These are phyloP conservation scores for Agroathelia rolfsii DNA, from an alignment of 1,284 basidiomycete genomes.

Conservation along the genomic window DNA sequence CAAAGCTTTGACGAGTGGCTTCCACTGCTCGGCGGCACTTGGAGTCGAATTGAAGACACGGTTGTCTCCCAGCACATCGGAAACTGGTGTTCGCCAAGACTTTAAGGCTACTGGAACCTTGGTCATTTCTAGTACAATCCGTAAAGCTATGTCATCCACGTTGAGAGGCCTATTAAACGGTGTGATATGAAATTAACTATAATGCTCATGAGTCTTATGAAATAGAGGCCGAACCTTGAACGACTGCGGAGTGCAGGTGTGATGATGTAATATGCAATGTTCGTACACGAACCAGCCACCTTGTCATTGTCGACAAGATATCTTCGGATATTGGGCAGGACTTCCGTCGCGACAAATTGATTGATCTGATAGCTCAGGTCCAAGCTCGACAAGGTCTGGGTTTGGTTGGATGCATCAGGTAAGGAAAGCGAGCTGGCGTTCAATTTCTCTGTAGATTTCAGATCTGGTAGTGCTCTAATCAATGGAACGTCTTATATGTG, in stretches of 20 bases:
- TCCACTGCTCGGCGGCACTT: slow-evolving; percentile 58
- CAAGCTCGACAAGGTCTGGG: slow-evolving; percentile 35
- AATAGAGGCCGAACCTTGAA: slow-evolving; percentile 34
- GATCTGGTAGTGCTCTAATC: slow-evolving; percentile 20
- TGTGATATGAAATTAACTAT: slow-evolving; percentile 2
- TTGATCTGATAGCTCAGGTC: slow-evolving; percentile 63
- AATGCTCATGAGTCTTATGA: slow-evolving; percentile 5
- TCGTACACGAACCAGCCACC: slow-evolving; percentile 66
- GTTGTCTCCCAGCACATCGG: slow-evolving; percentile 78
- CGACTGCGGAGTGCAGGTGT: slow-evolving; percentile 72
- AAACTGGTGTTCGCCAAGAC: slow-evolving; percentile 75
- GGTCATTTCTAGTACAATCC: slow-evolving; percentile 71
- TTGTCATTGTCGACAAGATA: slow-evolving; percentile 85
- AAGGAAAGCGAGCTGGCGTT: slow-evolving; percentile 33
- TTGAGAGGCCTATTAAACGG: slow-evolving; percentile 49
- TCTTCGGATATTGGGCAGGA: slow-evolving; percentile 70
- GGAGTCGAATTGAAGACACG: slow-evolving; percentile 76
- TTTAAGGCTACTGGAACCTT: slow-evolving; percentile 72
- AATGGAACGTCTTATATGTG: slow-evolving; percentile 8
- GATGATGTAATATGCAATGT: slow-evolving; percentile 81
- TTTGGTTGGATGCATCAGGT: slow-evolving; percentile 32
- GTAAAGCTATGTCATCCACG: slow-evolving; percentile 54
- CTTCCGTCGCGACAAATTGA: slow-evolving; percentile 59
- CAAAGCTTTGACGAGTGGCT: slow-evolving; percentile 67
- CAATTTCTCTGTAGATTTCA: slow-evolving; percentile 47